Conservation (phyloP, 78 protist genomes). For the Acrasis kona region DNA sequence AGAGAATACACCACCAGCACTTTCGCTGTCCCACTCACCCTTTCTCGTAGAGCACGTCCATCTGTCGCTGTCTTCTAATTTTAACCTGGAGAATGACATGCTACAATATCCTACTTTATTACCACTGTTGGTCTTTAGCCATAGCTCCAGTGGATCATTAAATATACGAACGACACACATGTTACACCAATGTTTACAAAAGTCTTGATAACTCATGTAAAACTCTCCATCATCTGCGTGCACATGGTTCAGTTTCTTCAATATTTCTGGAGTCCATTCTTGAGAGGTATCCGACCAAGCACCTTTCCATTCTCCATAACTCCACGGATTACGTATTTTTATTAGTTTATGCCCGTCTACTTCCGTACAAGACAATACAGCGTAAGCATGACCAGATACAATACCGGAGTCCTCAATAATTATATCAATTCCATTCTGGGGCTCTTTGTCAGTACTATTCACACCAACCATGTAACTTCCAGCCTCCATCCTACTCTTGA, state of each 20-base stretch:
- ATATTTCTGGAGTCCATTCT: background rate
- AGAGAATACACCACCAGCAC: too few species aligned
- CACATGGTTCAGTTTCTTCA: background rate
- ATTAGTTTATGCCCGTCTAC: background rate
- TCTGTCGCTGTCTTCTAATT: too few species aligned
- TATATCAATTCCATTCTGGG: background rate
- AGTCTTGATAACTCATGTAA: background rate
- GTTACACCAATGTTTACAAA: background rate
- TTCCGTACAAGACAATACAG: background rate
- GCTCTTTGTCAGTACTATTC: background rate
- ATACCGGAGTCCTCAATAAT: background rate
- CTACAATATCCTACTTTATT: too few species aligned
- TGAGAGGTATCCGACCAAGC: background rate
- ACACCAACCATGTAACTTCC: background rate
- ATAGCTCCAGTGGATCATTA: background rate
- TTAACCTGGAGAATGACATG: too few species aligned
- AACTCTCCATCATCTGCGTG: background rate
- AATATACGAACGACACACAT: background rate
- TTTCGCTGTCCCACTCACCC: too few species aligned
- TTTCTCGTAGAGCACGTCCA: background rate
- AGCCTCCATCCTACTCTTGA: background rate
- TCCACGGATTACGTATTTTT: slow-evolving; percentile 28
- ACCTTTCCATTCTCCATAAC: background rate
- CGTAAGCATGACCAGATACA: slow-evolving; percentile 4
- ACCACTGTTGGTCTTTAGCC: too few species aligned